These are phyloP conservation scores for Neckera pumila DNA, from an alignment of 225 moss, liverwort and hornwort genomes.

Conservation along the genomic window DNA sequence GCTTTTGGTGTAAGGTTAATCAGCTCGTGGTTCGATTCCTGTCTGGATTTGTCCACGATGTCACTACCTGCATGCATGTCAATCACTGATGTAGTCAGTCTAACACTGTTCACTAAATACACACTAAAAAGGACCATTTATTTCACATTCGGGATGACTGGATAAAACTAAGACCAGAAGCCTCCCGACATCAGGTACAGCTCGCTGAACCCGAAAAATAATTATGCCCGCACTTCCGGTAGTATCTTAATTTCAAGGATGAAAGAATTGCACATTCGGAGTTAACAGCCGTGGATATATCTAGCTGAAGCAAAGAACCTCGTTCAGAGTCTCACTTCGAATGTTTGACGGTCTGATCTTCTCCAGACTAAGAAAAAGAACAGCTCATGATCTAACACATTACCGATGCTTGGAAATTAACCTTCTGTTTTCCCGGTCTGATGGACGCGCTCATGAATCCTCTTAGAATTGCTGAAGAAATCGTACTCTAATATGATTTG, in stretches of 20 bases:
- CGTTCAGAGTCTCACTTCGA: background rate
- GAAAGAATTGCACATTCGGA: background rate
- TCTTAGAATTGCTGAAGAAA: background rate
- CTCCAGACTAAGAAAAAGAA: background rate
- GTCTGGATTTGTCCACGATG: background rate
- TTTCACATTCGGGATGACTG: background rate
- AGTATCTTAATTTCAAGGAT: no score
- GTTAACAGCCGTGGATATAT: background rate
- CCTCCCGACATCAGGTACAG: background rate
- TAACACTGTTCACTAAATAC: background rate
- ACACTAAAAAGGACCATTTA: no score
- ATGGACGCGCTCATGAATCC: background rate
- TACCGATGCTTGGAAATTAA: background rate
- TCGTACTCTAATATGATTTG: background rate
- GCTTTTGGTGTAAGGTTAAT: background rate
- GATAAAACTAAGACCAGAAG: background rate
- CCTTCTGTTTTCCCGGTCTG: background rate
- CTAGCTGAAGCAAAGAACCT: background rate
- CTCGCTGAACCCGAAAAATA: background rate
- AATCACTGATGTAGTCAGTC: background rate
- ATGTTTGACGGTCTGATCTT: background rate
- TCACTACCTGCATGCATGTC: background rate
- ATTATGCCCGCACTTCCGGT: no score
- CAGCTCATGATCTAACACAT: background rate
- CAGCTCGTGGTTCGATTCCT: background rate